Conservation (phyloP, 345 rosid species). For the Draba incana region DNA sequence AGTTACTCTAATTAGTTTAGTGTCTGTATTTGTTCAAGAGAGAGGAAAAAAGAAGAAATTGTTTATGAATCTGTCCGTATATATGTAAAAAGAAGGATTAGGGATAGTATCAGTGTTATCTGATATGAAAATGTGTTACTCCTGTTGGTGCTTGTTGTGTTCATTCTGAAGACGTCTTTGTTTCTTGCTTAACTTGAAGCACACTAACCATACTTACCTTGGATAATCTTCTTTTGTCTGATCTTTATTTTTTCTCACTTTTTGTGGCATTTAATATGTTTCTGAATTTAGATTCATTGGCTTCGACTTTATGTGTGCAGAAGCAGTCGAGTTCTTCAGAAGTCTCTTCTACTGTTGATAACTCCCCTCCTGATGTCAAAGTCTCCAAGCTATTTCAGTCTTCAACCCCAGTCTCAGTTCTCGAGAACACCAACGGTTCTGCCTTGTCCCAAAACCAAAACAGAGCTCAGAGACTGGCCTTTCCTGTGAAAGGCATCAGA, state of each 20-base stretch:
- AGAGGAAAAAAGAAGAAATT: neutral
- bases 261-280: constrained; percentile 23
- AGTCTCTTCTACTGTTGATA: constrained; percentile 47
- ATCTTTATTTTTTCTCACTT: neutral
- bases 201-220: neutral
- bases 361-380: constrained; percentile 47
- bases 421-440: constrained; percentile 65
- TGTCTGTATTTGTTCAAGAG: neutral
- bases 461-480: constrained; percentile 37
- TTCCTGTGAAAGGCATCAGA: constrained; percentile 67
- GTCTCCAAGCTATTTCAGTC: constrained; percentile 50
- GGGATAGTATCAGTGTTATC: neutral
- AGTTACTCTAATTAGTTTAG: neutral
- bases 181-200: neutral
- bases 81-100: constrained; percentile 1
- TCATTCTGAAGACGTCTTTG: constrained; percentile 7
- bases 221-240: neutral
- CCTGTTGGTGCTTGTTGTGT: constrained; percentile 9
- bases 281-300: constrained; percentile 3
- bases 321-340: constrained; percentile 44
- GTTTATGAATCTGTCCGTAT: neutral
- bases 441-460: constrained; percentile 51
- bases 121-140: neutral
- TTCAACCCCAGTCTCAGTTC: constrained; percentile 76
- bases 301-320: constrained; percentile 45